Evolutionary conservation across 179 eudicot genomes (phyloP), one percentile per base, ranked within the genome.

Genomic region (Vitellaria paradoxa): DNA sequence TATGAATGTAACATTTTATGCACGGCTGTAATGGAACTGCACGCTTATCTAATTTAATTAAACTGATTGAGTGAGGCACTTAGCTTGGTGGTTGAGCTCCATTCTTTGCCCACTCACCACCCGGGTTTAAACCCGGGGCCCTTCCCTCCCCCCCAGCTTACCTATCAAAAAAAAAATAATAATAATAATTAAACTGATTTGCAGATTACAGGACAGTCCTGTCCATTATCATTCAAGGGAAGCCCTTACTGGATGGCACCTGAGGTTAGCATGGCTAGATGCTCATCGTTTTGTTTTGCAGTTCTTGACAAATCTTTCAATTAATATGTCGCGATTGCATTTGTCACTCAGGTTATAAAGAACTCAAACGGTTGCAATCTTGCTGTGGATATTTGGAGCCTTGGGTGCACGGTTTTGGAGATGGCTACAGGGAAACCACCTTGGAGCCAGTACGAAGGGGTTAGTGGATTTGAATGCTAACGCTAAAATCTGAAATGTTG

Each of bases 201-300:
- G 86, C 90, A 92, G 97, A 89, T 92, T 65, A 79, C 96, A 7
- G 97, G 97, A 69, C 93, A 86, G 73, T 88, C 96, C 26, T 92
- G 96, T 81, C 96, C 96, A 63, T 82, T 91, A 76, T 92, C 97
- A 53, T 89, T 89, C 73, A 92, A 92, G 83, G 97, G 95, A 83
- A 91, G 97, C 81, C 97, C 97, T 63, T 88, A 92, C 75, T 92
- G 97, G 97, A 92, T 92, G 96, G 97, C 97, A 45, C 97, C 97
- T 8, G 97, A 92, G 96, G 97, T 92, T 21, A 68, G 89, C 47
- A 70, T 75, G 67, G 42, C 60, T 47, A 40, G 9, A 17, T 21
- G 18, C 37, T 18, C 56, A 13, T 42, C 7, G 6, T 17, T 21
- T 70, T 70, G 6, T 26, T 18, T 17, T 9, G 1, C 10, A 12